Evolutionary conservation across 2,329 filamentous ascomycete genomes (phyloP), one percentile per base, ranked within the genome.

Genomic region (Magnaporthiopsis incrustans): DNA sequence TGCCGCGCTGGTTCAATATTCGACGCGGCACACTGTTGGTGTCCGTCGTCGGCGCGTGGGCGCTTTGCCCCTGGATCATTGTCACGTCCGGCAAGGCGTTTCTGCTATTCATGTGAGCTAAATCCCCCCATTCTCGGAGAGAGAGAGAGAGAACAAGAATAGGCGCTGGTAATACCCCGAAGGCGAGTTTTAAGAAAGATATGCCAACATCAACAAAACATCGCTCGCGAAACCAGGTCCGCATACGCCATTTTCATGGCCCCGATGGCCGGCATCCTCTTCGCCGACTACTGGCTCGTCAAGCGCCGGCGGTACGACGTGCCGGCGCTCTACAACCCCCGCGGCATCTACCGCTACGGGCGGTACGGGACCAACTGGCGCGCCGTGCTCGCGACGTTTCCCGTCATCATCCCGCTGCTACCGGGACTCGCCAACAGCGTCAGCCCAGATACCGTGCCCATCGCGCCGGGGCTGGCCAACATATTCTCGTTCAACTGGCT

Each of bases 401-500:
- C 69, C 2, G 68, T 69, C 10, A 71, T 76, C 26, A 67, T 67
- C 14, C 73, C 73, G 0, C 68, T 73, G 8, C 68, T 76, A 50
- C 74, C 74, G 25, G 73, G 72, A 3, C 67, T 76, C 11, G 73
- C 70, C 35, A 38, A 64, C 57, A 67, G 64, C 65, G 69, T 69
- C 64, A 65, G 65, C 63, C 65, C 65, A 26, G n/a, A 57, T 61
- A 59, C 35, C 27, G 65, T 69, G 18, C 65, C 67, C 50, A 65
- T 70, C 58, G 59, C 64, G 53, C 74, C 75, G 0, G 86, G 87
- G 0, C 74, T 78, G 0, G 72, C 76, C 57, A 80, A 83, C 67
- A 75, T 88, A 5, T 89, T 88, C 70, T 79, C 82, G 32, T 86
- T 89, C 70, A 85, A 87, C n/a, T 89, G 86, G 82, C 70, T 89